Base-by-base conservation (phyloP, 805 yeast genomes). In the Suhomyces sp. region DNA sequence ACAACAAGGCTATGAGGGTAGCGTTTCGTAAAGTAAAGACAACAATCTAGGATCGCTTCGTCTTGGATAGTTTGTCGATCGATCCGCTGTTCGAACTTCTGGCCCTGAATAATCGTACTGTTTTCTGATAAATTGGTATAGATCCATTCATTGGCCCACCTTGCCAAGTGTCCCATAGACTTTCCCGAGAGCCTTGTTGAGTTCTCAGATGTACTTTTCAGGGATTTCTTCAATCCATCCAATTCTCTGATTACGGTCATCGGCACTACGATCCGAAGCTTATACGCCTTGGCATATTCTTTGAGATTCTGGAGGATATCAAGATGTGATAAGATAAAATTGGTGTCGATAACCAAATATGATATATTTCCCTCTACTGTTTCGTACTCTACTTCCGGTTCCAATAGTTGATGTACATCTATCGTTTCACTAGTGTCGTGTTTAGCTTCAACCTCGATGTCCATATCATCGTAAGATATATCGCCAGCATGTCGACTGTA, bases 11-110 rank as follows among this genome's bases (percentile, higher is more conserved):
- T 48, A 4, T 57, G 47, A 3, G 56, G 48, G 33, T 54, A 44
- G 10, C 59, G 56, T 9, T 63, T 57, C 40, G 73, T 68, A 38
- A 81, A 79, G 51, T 73, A 88, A 17, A 83, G 50, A 47, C 95
- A 83, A 54, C 96, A 88, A 55, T 90, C 96, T 26, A 88, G 59
- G 42, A 90, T 88, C 0, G 95, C 73, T 50, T 88, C 95, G 57
- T 90, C 97, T 39, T 84, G 81, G 0, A 35, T 35, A 1, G 78
- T 54, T 2, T 49, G 34, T 6, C 53, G 51, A 38, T 80, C 77
- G 1, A 81, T 29, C 17, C 64, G 57, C 52, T 88, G 86, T 19
- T 63, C 55, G 12, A 72, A 25, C 43, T 70, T 76, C 54, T 90
- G 96, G 0, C 86, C 95, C 30, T 72, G 60, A 0, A 88, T 74